These are phyloP conservation scores for Arthrocladium fulminans DNA, from an alignment of 2,329 filamentous ascomycete genomes.

Conservation along the genomic window DNA sequence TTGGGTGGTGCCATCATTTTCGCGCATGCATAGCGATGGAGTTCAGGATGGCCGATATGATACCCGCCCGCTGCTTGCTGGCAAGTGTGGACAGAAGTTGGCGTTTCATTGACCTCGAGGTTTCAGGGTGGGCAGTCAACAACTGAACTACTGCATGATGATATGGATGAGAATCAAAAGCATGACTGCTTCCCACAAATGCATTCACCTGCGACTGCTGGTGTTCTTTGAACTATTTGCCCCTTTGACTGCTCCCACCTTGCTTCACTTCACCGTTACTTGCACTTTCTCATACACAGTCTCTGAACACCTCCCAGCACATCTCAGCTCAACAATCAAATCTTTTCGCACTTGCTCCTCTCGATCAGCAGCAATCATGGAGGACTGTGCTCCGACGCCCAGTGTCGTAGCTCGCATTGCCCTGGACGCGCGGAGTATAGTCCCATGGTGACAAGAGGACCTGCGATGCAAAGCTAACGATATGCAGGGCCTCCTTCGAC, in stretches of 20 bases:
- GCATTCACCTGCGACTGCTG: neutral
- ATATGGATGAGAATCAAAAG: neutral
- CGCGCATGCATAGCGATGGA: constrained; percentile 1
- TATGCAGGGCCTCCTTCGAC: neutral
- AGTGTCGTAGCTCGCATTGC: neutral
- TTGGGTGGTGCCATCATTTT: too few species aligned
- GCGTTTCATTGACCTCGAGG: neutral
- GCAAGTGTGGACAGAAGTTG: neutral
- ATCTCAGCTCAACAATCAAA: too few species aligned
- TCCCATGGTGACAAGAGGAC: neutral
- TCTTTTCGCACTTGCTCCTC: too few species aligned
- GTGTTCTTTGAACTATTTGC: neutral
- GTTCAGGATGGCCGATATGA: neutral
- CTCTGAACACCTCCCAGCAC: too few species aligned
- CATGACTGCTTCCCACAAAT: neutral
- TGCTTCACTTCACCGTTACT: neutral
- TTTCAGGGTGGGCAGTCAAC: neutral
- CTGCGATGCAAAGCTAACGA: neutral
- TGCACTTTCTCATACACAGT: neutral
- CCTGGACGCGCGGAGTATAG: neutral
- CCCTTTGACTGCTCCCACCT: neutral
- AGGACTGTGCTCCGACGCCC: neutral
- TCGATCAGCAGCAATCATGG: neutral
- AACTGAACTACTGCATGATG: neutral
- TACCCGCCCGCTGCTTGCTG: constrained; percentile 2